A percentile compares a stretch with the other conserved stretches of the same genome.
These are phyloP conservation scores for Yamadazyma conglobata DNA, from an alignment of 1,139 yeast genomes.

Conservation along the genomic window DNA sequence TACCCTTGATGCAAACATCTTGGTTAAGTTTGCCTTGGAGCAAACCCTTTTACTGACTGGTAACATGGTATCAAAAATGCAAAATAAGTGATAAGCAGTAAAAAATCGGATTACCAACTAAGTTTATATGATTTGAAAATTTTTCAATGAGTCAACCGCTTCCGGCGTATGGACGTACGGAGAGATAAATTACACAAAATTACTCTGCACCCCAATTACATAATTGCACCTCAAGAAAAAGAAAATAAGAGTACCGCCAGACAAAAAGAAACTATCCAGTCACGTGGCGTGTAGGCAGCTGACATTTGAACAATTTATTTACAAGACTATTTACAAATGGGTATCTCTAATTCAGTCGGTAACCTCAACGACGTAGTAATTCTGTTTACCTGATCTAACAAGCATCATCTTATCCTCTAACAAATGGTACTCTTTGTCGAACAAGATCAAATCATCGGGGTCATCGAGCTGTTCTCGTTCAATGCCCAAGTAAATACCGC, in stretches of 20 bases:
- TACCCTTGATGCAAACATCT: constrained; percentile 1
- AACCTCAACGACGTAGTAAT: constrained; percentile 53
- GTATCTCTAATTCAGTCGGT: no score
- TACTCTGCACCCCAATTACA: no score
- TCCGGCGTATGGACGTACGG: constrained; percentile 16
- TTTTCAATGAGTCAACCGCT: constrained; percentile 16
- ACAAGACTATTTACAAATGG: constrained; percentile 8
- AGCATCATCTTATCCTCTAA: constrained; percentile 61
- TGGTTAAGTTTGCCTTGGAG: constrained; percentile 2
- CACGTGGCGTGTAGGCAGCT: no score
- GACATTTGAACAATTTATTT: background rate
- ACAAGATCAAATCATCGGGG: constrained; percentile 46
- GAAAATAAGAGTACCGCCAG: no score
- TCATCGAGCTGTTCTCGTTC: constrained; percentile 53
- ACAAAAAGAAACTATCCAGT: background rate
- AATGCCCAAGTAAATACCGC: constrained; percentile 71
- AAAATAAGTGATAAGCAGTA: no score
- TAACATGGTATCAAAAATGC: no score
- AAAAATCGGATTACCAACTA: constrained; percentile 1
- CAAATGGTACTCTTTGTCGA: constrained; percentile 44
- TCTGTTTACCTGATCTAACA: constrained; percentile 73
- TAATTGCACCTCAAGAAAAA: no score
- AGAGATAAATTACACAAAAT: no score
- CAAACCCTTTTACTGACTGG: no score
- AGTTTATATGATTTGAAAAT: constrained; percentile 11